Base-by-base conservation (phyloP, 352 stramenopile species). In the Phytophthora brassicae region DNA sequence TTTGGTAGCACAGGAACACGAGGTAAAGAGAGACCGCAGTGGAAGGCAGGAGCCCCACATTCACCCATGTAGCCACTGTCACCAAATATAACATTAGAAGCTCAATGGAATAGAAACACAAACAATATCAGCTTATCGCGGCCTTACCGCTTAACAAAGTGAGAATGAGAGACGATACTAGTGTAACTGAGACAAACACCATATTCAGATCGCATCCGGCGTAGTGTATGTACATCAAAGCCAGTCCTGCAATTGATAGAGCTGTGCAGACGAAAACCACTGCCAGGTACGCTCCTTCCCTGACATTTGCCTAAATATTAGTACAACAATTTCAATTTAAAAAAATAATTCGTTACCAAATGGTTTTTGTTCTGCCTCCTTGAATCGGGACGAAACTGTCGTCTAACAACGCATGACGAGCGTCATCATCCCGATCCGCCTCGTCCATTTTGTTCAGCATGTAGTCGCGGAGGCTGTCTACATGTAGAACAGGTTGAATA, bases 1-100 rank as follows among this genome's bases (percentile, higher is more conserved):
- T 72, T 56, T 93, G 77, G 53, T 86, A 93, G 49, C 81, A 90
- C 49, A 93, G 64, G 33, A 88, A 79, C 14, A 88, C 70, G 28
- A 87, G 70, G 50, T 90, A 93, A 22, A 74, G 64, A 11, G 80
- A 74, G 31, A 90, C 72, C 16, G 68, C 68, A 5, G 76, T 64
- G 6, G 84, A 72, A 4, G 84, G 84, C 9, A 93, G 65, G 16
- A 93, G 56, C 2, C 84, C 84, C 6, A 78, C 74, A 35, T 84
- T 84, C 24, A 81, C 67, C 79, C 79, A 89, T 26, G 68, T 64
- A 6, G 75, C 72, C 7, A 87, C 83, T 92, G 17, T 24, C 51
- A 51, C 13, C 12, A 66, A 36, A 28, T 13, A n/a, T n/a, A 41
- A 24, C 6, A 23, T 70, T 52, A 76, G 48, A 60, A 17, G 11